Percentiles rank a stretch among this genome's conserved stretches.
phyloP scores from a whole-genome alignment of 495 filamentous ascomycete genomes.

The Neurospora sp. region DNA sequence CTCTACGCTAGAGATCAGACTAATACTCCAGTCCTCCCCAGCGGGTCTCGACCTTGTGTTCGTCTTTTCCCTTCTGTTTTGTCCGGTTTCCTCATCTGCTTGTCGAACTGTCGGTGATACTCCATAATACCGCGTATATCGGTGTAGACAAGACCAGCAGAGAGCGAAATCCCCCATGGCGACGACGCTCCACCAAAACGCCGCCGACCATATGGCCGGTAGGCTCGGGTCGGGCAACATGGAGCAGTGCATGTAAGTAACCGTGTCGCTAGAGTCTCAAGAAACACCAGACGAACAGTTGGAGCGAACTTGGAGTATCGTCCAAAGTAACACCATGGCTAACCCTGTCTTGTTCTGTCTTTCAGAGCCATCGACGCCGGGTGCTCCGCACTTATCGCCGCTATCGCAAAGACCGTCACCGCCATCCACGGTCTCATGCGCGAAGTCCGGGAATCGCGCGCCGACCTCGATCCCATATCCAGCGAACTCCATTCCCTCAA shows the following conservation, averaged over 20 bases:
- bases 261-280: neutral
- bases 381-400: conserved; percentile 29
- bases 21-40: neutral
- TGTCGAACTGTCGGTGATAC: neutral
- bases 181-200: neutral
- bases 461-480: conserved; percentile 35
- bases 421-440: conserved; percentile 29
- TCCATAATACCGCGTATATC: neutral
- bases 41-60: neutral
- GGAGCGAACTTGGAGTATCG: neutral
- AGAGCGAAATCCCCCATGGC: neutral
- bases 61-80: neutral
- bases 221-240: neutral
- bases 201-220: neutral
- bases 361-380: conserved; percentile 30
- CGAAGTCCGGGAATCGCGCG: conserved; percentile 35
- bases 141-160: neutral
- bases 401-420: conserved; percentile 21
- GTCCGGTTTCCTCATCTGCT: neutral
- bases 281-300: neutral
- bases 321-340: neutral
- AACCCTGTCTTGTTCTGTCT: neutral
- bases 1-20: neutral
- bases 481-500: conserved; percentile 40
- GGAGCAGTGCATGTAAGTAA: neutral